Evolutionary conservation across 495 filamentous ascomycete species (phyloP).

Genomic region (Haplographium delicatum): DNA sequence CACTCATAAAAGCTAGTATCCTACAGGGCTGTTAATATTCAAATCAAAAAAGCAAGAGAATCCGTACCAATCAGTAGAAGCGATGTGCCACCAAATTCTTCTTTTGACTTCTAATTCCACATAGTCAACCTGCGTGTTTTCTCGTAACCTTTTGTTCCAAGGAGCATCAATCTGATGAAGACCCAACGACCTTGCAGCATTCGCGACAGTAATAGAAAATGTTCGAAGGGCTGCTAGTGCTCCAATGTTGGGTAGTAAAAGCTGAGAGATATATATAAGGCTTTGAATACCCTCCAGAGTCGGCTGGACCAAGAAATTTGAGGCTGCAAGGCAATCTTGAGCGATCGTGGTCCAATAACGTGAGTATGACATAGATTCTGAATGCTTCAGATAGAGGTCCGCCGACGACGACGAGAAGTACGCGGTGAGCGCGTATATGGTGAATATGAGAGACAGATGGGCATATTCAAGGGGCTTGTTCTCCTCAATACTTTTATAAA

Average conservation of each 20-base stretch:
- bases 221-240: constrained; percentile 12
- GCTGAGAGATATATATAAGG: constrained; percentile 13
- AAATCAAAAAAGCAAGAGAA: neutral
- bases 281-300: constrained; percentile 17
- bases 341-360: constrained; percentile 4
- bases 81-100: constrained; percentile 17
- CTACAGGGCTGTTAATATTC: neutral
- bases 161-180: constrained; percentile 15
- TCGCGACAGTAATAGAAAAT: neutral
- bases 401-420: constrained; percentile 9
- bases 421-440: constrained; percentile 9
- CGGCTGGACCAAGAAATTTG: constrained; percentile 8
- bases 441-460: constrained; percentile 9
- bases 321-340: constrained; percentile 9
- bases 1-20: constrained; percentile 16
- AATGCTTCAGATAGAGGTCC: neutral
- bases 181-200: constrained; percentile 3
- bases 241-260: constrained; percentile 13
- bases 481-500: constrained; percentile 9
- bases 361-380: neutral
- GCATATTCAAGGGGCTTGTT: constrained; percentile 2
- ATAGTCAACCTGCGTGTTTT: constrained; percentile 11
- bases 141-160: constrained; percentile 7
- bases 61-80: constrained; percentile 16
- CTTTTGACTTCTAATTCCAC: constrained; percentile 11